Base-by-base conservation (phyloP, 1,139 yeast species). In the Wickerhamiella infanticola region DNA sequence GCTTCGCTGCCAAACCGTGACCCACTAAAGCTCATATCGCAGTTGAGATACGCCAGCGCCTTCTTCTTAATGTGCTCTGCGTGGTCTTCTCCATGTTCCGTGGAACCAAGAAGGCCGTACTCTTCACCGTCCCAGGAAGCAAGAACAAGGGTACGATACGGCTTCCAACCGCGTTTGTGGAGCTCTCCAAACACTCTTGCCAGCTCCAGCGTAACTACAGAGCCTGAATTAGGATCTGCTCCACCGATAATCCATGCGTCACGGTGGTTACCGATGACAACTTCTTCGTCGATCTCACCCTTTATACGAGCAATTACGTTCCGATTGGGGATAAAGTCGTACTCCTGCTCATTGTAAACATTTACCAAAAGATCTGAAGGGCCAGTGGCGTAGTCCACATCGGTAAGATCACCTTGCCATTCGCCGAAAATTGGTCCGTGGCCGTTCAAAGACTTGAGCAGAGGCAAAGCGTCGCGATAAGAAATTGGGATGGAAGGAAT, bases 121-220 rank as follows among this genome's bases (percentile, higher is more conserved):
- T 79, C 85, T 59, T 79, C 85, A 47, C 81, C 86, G 57, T 79
- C 85, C 84, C 84, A 79, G 23, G 81, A 74, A 1, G 53, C 82
- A 40, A 79, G 66, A 23, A 63, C 58, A 26, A 79, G 74, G 0
- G 81, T 73, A 54, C 81, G 69, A 45, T 67, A 60, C n/a, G 85
- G 85, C 54, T 67, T 68, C 81, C 81, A 79, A 5, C 82, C 83
- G 2, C 56, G 49, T 45, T 63, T 56, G 39, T 58, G 54, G 41
- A 86, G 69, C 45, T 65, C 69, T 26, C 72, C 70, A 38, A 78
- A 62, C 0, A 73, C 76, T 47, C 79, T 67, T 11, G 77, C 75
- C 35, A 79, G 62, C 58, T 79, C 84, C 45, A 79, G 60, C 50
- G 77, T 49, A 1, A 66, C 73, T 0, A 84, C 77, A 31, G 79